Conservation (phyloP, 805 yeast species). For the Suhomyces kilbournensis region DNA sequence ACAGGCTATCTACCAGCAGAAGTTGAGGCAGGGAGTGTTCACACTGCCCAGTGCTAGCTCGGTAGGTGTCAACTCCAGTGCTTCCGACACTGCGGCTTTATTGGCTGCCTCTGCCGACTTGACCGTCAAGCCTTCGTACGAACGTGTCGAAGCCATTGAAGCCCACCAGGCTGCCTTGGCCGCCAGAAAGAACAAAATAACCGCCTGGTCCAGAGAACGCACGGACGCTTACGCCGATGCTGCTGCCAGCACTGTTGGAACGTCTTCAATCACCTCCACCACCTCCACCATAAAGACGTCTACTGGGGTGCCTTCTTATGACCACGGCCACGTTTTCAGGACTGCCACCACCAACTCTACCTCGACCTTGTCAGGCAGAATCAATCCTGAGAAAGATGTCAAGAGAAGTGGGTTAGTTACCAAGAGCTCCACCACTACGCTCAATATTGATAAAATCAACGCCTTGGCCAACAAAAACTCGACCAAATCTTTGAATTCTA, state of each 20-base stretch:
- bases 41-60: conserved; percentile 46
- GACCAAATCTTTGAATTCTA: conserved; percentile 34
- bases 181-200: conserved; percentile 41
- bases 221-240: conserved; percentile 48
- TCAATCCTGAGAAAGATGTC: conserved; percentile 37
- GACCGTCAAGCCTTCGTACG: conserved; percentile 58
- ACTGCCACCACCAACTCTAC: conserved; percentile 41
- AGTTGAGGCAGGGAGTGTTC: conserved; percentile 64
- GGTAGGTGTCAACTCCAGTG: conserved; percentile 64
- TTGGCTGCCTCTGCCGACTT: conserved; percentile 67
- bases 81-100: conserved; percentile 75
- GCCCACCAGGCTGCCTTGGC: conserved; percentile 65
- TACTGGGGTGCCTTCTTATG: conserved; percentile 31
- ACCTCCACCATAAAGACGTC: conserved; percentile 11
- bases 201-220: conserved; percentile 46
- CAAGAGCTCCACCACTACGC: conserved; percentile 17
- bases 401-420: conserved; percentile 35
- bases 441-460: conserved; percentile 35
- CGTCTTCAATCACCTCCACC: conserved; percentile 11
- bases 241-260: conserved; percentile 39
- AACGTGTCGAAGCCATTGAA: conserved; percentile 52
- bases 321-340: conserved; percentile 28
- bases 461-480: conserved; percentile 39
- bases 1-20: conserved; percentile 74
- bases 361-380: conserved; percentile 43